Evolutionary conservation across 139 green algal genomes (phyloP), one percentile per base, ranked within the genome.

Genomic region (Zygnema circumcarinatum): DNA sequence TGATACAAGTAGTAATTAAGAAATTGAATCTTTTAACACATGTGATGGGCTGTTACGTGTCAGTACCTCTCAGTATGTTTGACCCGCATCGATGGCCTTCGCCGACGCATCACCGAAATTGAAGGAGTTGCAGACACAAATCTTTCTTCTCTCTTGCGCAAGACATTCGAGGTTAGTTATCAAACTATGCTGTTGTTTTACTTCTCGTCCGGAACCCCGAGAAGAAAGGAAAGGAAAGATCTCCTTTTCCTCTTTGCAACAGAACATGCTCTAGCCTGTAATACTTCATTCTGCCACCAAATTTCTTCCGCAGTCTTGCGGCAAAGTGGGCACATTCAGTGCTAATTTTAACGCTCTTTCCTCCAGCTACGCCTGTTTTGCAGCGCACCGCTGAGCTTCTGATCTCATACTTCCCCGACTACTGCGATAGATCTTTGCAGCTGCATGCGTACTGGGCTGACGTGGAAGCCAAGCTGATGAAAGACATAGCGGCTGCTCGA

Each of bases 341-440:
- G n/a, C n/a, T n/a, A n/a, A n/a, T n/a, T n/a, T n/a, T n/a, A n/a
- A n/a, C n/a, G n/a, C n/a, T n/a, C n/a, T n/a, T n/a, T n/a, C n/a
- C n/a, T n/a, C n/a, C n/a, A n/a, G n/a, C n/a, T n/a, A n/a, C n/a
- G n/a, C n/a, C n/a, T n/a, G n/a, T 32, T 86, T 33, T 86, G 7
- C 79, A 81, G 38, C 52, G 33, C 11, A 41, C 81, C 21, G 33
- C 20, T 32, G 67, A 83, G 83, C 21, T 73, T 2, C 20, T 88
- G 68, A 25, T 47, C 16, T 22, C 69, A 35, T 83, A 84, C n/a
- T 88, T 88, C 74, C 84, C 84, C 1, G 84, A 89, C 73, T 89
- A 40, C 52, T 54, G 74, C 29, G 84, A 89, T 2, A 35, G 38
- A 1, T 54, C 74, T 62, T 29, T 89, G 11, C 36, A 33, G 22